Evolutionary conservation across 108 stramenopile species (phyloP).

Genomic region (Schizochytrium sp.): DNA sequence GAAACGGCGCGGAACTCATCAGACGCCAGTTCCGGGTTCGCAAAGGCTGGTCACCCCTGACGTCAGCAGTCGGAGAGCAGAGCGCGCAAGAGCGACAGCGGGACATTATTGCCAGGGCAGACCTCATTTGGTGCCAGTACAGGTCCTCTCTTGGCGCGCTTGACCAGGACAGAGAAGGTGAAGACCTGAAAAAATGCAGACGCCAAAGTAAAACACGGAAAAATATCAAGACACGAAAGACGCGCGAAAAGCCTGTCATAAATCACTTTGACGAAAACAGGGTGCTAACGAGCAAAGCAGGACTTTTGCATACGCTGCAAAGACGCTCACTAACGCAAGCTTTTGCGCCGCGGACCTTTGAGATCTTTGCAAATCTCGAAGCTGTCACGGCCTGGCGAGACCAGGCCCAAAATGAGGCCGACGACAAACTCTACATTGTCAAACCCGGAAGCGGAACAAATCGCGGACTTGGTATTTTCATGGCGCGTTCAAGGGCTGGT

Average conservation of each 20-base stretch:
- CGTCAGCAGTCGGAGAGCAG: background rate
- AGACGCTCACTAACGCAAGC: background rate
- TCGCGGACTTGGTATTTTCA: constrained; percentile 19
- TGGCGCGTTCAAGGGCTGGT: background rate
- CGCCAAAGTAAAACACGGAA: no score
- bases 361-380: background rate
- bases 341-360: background rate
- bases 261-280: background rate
- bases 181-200: background rate
- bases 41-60: background rate
- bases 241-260: background rate
- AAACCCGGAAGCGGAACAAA: constrained; percentile 24
- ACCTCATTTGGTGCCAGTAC: background rate
- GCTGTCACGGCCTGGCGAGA: background rate
- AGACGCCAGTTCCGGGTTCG: background rate
- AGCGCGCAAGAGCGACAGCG: background rate
- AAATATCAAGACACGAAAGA: no score
- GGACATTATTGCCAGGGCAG: background rate
- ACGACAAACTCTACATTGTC: background rate
- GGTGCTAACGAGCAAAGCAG: background rate
- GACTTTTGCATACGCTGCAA: background rate
- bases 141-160: background rate
- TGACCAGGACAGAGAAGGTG: background rate
- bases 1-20: background rate
- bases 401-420: background rate